Conservation (phyloP, 2,329 filamentous ascomycete species). For the Fusarium praegraminearum region DNA sequence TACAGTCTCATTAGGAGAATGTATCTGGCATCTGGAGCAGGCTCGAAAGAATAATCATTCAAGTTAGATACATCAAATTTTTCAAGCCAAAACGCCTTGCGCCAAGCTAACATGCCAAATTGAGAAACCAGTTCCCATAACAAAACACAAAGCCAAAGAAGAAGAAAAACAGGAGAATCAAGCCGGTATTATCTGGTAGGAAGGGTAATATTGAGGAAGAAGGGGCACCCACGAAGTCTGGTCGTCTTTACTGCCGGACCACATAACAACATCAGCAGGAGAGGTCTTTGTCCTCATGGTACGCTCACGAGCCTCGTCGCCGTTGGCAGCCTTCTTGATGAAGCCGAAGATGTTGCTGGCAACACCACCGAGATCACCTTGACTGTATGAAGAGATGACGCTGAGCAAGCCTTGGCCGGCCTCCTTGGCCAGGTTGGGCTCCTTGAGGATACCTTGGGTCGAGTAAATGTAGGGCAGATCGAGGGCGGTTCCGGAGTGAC, state of each 20-base stretch:
- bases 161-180: slow-evolving; percentile 22
- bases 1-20: slow-evolving; percentile 49
- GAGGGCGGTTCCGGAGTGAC: slow-evolving; percentile 74
- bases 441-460: slow-evolving; percentile 75
- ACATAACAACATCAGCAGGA: slow-evolving; percentile 96
- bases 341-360: slow-evolving; percentile 83
- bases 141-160: slow-evolving; percentile 15
- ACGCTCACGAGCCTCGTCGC: slow-evolving; percentile 84
- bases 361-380: slow-evolving; percentile 85
- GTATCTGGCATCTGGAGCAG: slow-evolving; percentile 58
- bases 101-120: slow-evolving; percentile 29
- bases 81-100: slow-evolving; percentile 33
- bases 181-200: slow-evolving; percentile 28
- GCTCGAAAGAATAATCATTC: slow-evolving; percentile 42
- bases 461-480: slow-evolving; percentile 77
- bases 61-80: slow-evolving; percentile 37
- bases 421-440: slow-evolving; percentile 76
- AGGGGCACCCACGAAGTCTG: slow-evolving; percentile 83
- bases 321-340: slow-evolving; percentile 88
- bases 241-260: slow-evolving; percentile 95
- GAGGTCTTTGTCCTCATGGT: slow-evolving; percentile 91
- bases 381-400: slow-evolving; percentile 69
- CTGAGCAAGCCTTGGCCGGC: slow-evolving; percentile 73
- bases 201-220: slow-evolving; percentile 41
- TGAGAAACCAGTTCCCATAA: slow-evolving; percentile 23